These are phyloP conservation scores for Colletotrichum limetticola DNA, from an alignment of 2,329 filamentous ascomycete genomes.

Conservation along the genomic window DNA sequence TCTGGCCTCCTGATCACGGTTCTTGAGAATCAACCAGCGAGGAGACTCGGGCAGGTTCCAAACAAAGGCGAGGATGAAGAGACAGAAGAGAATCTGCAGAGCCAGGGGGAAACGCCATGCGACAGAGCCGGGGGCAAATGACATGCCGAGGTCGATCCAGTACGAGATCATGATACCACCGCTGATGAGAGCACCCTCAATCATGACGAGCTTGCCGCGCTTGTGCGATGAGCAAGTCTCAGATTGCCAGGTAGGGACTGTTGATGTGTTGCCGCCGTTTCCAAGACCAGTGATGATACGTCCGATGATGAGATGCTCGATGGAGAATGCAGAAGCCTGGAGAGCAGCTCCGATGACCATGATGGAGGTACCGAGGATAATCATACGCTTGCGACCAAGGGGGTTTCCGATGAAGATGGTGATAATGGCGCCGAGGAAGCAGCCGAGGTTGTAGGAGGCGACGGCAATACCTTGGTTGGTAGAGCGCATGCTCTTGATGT, in stretches of 20 bases:
- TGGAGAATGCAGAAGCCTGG: constrained; percentile 54
- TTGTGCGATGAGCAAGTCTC: constrained; percentile 68
- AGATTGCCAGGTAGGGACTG: constrained; percentile 69
- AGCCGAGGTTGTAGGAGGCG: constrained; percentile 69
- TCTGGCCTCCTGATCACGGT: constrained; percentile 54
- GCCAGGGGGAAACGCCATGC: constrained; percentile 71
- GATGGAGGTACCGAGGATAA: constrained; percentile 53
- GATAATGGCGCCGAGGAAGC: constrained; percentile 61
- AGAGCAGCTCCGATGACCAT: constrained; percentile 58
- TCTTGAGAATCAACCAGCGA: constrained; percentile 53
- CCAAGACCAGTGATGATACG: constrained; percentile 54
- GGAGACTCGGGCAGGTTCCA: constrained; percentile 66
- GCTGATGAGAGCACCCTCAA: constrained; percentile 68
- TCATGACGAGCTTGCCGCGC: constrained; percentile 70
- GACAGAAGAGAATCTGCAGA: constrained; percentile 67
- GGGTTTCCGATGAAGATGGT: constrained; percentile 44
- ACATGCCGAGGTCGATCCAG: constrained; percentile 70
- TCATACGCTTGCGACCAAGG: constrained; percentile 55
- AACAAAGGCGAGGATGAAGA: constrained; percentile 66
- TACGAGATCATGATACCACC: constrained; percentile 67
- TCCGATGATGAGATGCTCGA: constrained; percentile 67
- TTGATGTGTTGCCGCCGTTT: constrained; percentile 53
- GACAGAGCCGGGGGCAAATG: constrained; percentile 60
- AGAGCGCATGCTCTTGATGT: constrained; percentile 54
- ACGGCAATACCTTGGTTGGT: constrained; percentile 65